Percentiles rank a stretch among this genome's conserved stretches.
These are phyloP conservation scores for Fusarium napiforme DNA, from an alignment of 2,329 filamentous ascomycete genomes.

Conservation along the genomic window DNA sequence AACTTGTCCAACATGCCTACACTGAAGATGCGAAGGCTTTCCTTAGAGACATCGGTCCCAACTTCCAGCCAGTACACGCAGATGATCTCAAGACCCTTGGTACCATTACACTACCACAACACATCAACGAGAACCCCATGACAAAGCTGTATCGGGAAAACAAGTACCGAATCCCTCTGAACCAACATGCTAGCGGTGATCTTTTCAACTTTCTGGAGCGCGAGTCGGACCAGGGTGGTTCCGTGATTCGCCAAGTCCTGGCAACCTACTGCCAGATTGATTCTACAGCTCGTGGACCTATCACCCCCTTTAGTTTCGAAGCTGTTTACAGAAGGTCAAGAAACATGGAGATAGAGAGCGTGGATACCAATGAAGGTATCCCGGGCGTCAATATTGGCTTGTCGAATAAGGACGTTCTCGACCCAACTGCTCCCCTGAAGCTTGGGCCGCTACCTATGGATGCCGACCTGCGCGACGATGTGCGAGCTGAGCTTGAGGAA, in stretches of 20 bases:
- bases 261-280: constrained; percentile 68
- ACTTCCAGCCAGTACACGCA: constrained; percentile 81
- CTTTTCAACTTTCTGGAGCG: constrained; percentile 89
- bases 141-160: constrained; percentile 85
- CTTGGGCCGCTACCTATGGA: constrained; percentile 89
- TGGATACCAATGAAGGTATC: constrained; percentile 73
- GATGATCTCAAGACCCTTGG: constrained; percentile 84
- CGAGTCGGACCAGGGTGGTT: constrained; percentile 84
- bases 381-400: constrained; percentile 71
- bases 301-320: constrained; percentile 72
- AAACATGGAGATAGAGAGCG: constrained; percentile 71
- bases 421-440: constrained; percentile 69
- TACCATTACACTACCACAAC: constrained; percentile 78
- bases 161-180: constrained; percentile 92
- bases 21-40: constrained; percentile 78
- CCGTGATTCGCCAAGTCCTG: constrained; percentile 80
- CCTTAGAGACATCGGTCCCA: constrained; percentile 71
- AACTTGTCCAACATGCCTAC: constrained; percentile 78
- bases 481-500: constrained; percentile 86
- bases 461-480: constrained; percentile 81
- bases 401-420: constrained; percentile 69
- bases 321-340: constrained; percentile 67
- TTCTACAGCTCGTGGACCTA: constrained; percentile 68
- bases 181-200: constrained; percentile 82
- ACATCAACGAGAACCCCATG: constrained; percentile 80